Evolutionary conservation across 306 rosid species (phyloP).

Genomic region (Betula pendula): DNA sequence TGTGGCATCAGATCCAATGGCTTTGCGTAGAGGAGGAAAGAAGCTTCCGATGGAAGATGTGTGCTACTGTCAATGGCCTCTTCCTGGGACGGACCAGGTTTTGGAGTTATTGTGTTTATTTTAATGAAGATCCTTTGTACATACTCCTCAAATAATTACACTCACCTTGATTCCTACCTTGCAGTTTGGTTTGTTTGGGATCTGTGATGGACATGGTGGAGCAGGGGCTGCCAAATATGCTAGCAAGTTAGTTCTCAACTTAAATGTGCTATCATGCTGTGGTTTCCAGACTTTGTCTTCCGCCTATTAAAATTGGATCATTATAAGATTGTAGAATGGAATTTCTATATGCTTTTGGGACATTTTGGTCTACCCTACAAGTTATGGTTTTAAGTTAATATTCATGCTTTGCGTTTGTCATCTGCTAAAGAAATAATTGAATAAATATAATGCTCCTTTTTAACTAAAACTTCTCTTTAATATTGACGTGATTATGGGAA

Average conservation of each 20-base stretch:
- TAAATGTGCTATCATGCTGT: conserved; percentile 27
- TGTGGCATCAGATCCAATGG: conserved; percentile 93
- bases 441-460: not conserved
- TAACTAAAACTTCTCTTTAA: not conserved
- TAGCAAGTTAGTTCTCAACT: conserved; percentile 78
- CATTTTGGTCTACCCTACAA: not conserved
- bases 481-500: not conserved
- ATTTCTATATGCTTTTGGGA: not conserved
- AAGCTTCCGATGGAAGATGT: conserved; percentile 96
- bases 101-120: conserved; percentile 25
- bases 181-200: conserved; percentile 93
- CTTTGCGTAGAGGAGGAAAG: conserved; percentile 92
- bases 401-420: not conserved
- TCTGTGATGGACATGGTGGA: conserved; percentile 98
- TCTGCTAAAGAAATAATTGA: not conserved
- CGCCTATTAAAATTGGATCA: not conserved
- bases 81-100: conserved; percentile 90
- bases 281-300: conserved; percentile 13
- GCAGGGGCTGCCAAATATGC: conserved; percentile 87
- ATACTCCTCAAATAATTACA: conserved; percentile 35
- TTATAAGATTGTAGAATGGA: not conserved
- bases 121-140: conserved; percentile 17
- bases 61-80: conserved; percentile 91
- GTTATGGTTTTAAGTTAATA: not conserved
- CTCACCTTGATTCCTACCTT: conserved; percentile 36